Conservation (phyloP, 148 eudicot species). For the Rhododendron henanense region DNA sequence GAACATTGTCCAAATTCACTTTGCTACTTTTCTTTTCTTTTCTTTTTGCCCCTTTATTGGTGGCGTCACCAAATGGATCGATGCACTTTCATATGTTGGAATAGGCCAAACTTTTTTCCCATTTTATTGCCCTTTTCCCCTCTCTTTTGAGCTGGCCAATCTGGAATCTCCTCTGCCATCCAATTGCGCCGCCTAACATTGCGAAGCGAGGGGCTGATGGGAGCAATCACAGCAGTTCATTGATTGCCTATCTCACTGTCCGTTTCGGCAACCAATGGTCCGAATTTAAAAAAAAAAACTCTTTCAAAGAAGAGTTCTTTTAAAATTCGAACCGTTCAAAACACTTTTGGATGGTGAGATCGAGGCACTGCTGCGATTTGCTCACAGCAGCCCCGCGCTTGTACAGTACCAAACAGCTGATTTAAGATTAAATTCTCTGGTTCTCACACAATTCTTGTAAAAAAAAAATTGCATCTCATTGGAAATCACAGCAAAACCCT, state of each 20-base stretch:
- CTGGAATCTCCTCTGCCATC: neutral
- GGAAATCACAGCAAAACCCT: neutral
- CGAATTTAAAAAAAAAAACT: too few relatives aligned
- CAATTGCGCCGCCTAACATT: neutral
- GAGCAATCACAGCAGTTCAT: too few relatives aligned
- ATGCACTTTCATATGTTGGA: neutral
- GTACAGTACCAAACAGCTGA: neutral
- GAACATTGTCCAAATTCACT: neutral
- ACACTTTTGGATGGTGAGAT: too few relatives aligned
- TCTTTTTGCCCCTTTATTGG: neutral
- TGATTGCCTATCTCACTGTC: too few relatives aligned
- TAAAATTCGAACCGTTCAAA: too few relatives aligned
- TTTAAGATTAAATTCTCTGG: neutral
- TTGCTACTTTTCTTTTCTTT: neutral
- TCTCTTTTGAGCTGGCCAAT: neutral
- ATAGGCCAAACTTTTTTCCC: neutral
- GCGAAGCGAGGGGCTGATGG: too few relatives aligned
- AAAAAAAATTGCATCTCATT: neutral
- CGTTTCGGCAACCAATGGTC: too few relatives aligned
- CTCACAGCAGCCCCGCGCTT: too few relatives aligned
- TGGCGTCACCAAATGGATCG: neutral
- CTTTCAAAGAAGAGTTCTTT: too few relatives aligned
- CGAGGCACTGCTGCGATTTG: too few relatives aligned
- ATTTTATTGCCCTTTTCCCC: neutral
- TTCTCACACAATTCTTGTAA: neutral